These are phyloP conservation scores for Neonothopanus nambi DNA, from an alignment of 1,284 basidiomycete genomes.

Conservation along the genomic window DNA sequence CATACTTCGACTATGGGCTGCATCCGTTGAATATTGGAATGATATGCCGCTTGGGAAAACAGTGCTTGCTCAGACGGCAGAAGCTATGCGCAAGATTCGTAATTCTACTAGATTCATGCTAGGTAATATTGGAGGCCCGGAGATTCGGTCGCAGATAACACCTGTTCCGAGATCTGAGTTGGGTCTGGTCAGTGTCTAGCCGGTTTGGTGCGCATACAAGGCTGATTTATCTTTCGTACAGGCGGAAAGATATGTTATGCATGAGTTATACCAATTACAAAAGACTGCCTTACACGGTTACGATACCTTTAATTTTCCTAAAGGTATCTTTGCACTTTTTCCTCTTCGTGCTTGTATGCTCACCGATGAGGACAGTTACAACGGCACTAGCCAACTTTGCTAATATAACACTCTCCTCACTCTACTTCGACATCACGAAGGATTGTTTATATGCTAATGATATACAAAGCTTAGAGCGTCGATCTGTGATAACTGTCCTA, in stretches of 20 bases:
- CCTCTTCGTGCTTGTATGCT: not conserved
- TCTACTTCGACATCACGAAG: conserved; percentile 94
- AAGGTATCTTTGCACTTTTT: conserved; percentile 51
- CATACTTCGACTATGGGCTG: conserved; percentile 89
- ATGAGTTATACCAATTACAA: conserved; percentile 80
- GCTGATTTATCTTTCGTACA: conserved; percentile 31
- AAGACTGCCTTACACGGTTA: conserved; percentile 69
- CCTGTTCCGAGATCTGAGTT: conserved; percentile 49
- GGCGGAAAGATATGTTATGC: conserved; percentile 86
- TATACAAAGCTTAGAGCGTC: conserved; percentile 52
- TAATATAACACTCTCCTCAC: conserved; percentile 70
- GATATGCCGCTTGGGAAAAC: conserved; percentile 87
- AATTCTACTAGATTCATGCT: conserved; percentile 91
- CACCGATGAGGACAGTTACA: conserved; percentile 45
- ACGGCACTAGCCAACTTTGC: conserved; percentile 64
- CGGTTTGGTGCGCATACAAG: not conserved
- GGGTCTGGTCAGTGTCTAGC: conserved; percentile 54
- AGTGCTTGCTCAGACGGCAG: conserved; percentile 76
- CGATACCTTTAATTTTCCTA: conserved; percentile 78
- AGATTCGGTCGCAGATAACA: conserved; percentile 30
- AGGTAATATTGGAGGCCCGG: conserved; percentile 66
- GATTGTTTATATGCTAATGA: conserved; percentile 86
- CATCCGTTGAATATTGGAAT: conserved; percentile 87
- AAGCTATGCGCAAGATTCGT: conserved; percentile 84
- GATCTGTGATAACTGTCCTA: conserved; percentile 71